Conservation (phyloP, 78 protist genomes). For the Cavenderia fasciculata region DNA sequence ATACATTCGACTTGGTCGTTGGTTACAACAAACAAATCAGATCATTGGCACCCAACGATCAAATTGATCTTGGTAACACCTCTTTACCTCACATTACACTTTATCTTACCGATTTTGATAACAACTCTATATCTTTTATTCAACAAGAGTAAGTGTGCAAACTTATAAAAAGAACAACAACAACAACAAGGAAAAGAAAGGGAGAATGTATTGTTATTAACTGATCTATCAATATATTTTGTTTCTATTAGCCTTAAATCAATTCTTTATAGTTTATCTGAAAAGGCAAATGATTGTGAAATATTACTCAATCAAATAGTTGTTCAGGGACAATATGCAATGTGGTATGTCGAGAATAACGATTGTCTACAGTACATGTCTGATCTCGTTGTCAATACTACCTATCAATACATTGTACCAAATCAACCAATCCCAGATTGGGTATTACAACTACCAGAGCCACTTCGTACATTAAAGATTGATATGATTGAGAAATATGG, state of each 20-base stretch:
- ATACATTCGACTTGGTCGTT: constrained; percentile 16
- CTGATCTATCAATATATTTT: too few species aligned
- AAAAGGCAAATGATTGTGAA: constrained; percentile 6
- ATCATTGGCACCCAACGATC: constrained; percentile 46
- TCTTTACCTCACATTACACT: constrained; percentile 74
- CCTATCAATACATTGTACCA: constrained; percentile 64
- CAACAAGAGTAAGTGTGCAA: constrained; percentile 10
- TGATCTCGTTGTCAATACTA: constrained; percentile 69
- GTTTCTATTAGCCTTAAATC: too few species aligned
- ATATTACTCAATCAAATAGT: not conserved
- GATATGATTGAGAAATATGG: constrained; percentile 69
- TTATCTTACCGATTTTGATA: constrained; percentile 60
- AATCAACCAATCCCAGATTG: constrained; percentile 72
- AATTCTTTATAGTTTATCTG: not conserved
- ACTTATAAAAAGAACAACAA: too few species aligned
- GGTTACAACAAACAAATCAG: constrained; percentile 11
- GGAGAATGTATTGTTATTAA: too few species aligned
- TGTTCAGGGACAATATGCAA: constrained; percentile 48
- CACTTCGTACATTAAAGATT: constrained; percentile 54
- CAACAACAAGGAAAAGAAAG: too few species aligned
- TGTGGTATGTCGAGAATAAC: constrained; percentile 36
- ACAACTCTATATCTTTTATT: not conserved
- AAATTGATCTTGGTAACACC: constrained; percentile 26
- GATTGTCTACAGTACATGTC: constrained; percentile 65
- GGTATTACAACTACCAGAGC: constrained; percentile 75